Evolutionary conservation across 2,329 filamentous ascomycete species (phyloP).

Genomic region (Fusarium mexicanum): DNA sequence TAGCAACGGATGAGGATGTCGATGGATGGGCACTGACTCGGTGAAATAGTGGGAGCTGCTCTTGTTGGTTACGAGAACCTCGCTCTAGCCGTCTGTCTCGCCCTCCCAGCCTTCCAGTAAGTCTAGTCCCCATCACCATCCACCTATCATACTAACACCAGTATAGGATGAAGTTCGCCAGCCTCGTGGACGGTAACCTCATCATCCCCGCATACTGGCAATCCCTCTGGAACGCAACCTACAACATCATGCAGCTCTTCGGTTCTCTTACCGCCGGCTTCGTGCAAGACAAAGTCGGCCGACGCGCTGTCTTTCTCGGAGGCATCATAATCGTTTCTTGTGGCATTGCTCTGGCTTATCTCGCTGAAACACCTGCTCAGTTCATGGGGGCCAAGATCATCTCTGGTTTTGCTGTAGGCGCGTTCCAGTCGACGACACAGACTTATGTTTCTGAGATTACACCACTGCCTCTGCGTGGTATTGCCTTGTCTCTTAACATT

Average conservation of each 20-base stretch:
- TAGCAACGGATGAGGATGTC: fast-evolving
- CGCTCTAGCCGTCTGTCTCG: slow-evolving; percentile 1
- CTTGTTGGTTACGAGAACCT: slow-evolving; percentile 5
- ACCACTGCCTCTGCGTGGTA: neutral
- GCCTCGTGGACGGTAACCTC: neutral
- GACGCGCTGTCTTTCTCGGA: neutral
- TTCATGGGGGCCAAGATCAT: slow-evolving; percentile 20
- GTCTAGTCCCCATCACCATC: fast-evolving
- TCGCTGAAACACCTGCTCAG: slow-evolving; percentile 8
- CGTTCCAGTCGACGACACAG: slow-evolving; percentile 12
- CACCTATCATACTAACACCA: fast-evolving
- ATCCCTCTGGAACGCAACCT: slow-evolving; percentile 5
- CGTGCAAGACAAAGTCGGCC: neutral
- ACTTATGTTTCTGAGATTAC: slow-evolving; percentile 13
- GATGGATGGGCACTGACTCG: neutral
- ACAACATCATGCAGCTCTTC: slow-evolving; percentile 15
- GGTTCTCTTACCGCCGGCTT: neutral
- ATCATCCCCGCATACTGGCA: slow-evolving; percentile 18
- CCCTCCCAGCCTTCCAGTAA: slow-evolving; percentile 9
- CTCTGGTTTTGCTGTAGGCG: slow-evolving; percentile 8
- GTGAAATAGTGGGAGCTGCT: neutral
- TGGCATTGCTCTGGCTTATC: neutral
- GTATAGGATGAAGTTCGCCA: slow-evolving; percentile 1
- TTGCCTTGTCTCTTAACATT: neutral
- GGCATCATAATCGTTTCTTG: slow-evolving; percentile 2